These are phyloP conservation scores for Termitomyces bulborhizus DNA, from an alignment of 768 basidiomycete genomes.

Conservation along the genomic window DNA sequence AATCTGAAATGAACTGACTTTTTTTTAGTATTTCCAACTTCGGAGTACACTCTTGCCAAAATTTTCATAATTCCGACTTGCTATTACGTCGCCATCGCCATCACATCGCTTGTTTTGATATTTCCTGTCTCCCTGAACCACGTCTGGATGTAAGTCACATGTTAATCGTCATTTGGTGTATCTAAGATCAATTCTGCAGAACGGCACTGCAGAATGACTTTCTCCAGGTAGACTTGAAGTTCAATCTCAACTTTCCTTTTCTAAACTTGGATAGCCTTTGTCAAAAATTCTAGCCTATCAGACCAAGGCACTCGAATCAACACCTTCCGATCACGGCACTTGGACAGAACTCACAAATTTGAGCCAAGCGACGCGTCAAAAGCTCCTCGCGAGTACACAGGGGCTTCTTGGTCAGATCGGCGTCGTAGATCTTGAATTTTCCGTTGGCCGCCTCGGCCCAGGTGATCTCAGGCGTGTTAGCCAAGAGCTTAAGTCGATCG, in stretches of 20 bases:
- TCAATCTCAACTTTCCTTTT: background rate
- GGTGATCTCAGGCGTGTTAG: conserved; percentile 33
- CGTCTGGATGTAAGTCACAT: conserved; percentile 28
- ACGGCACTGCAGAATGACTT: conserved; percentile 23
- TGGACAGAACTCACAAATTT: conserved; percentile 25
- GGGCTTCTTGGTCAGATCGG: conserved; percentile 28
- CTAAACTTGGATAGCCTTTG: conserved; percentile 21
- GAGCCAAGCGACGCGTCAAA: conserved; percentile 20
- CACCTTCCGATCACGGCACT: conserved; percentile 26
- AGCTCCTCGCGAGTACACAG: conserved; percentile 25
- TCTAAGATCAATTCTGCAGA: conserved; percentile 11
- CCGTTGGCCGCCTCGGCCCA: conserved; percentile 36
- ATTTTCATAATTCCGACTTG: conserved; percentile 31
- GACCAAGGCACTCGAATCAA: conserved; percentile 22
- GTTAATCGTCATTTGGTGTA: background rate
- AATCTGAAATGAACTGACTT: background rate
- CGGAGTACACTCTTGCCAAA: conserved; percentile 34
- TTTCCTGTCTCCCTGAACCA: conserved; percentile 40
- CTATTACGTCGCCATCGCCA: conserved; percentile 35
- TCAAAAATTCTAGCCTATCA: conserved; percentile 27
- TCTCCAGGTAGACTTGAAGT: conserved; percentile 18
- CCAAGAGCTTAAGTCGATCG: conserved; percentile 30
- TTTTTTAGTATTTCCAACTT: conserved; percentile 28
- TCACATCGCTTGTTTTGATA: conserved; percentile 29
- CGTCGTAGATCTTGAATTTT: conserved; percentile 34